Percentiles rank a stretch among this genome's conserved stretches.
These are phyloP conservation scores for Claviceps spartinae DNA, from an alignment of 2,329 filamentous ascomycete species.

Conservation along the genomic window DNA sequence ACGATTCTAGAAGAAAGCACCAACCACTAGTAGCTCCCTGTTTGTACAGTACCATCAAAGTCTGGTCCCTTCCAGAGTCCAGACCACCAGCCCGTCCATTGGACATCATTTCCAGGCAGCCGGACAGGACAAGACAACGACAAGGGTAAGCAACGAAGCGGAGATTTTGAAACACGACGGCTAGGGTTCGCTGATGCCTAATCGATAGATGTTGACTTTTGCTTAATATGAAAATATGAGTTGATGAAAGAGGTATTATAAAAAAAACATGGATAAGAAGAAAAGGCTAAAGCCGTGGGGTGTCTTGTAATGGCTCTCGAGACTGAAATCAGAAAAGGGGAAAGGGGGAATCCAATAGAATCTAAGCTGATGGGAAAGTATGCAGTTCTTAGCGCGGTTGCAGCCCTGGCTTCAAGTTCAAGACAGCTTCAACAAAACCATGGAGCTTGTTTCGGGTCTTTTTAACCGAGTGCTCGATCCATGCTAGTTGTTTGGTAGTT, in stretches of 20 bases:
- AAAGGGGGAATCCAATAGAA: neutral
- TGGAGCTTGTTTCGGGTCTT: neutral
- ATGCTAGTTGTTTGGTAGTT: slow-evolving; percentile 8
- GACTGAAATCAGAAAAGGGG: neutral
- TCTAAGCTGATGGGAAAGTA: neutral
- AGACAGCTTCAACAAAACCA: neutral
- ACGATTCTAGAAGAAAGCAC: no score
- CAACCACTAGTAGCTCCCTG: no score
- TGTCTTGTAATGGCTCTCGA: neutral
- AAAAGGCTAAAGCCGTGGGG: slow-evolving; percentile 3
- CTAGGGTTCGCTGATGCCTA: neutral
- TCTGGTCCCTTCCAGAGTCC: no score
- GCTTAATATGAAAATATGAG: slow-evolving; percentile 5
- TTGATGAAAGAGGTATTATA: neutral
- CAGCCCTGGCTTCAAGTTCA: neutral
- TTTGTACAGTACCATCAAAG: no score
- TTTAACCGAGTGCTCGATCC: neutral
- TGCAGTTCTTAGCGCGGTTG: neutral
- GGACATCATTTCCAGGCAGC: no score
- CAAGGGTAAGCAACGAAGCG: slow-evolving; percentile 2
- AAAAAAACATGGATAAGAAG: slow-evolving; percentile 3
- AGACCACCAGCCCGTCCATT: no score
- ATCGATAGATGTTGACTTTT: slow-evolving; percentile 5
- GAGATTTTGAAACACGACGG: slow-evolving; percentile 4
- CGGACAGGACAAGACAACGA: neutral